These are phyloP conservation scores for Pichia nakasei DNA, from an alignment of 805 yeast genomes.

Conservation along the genomic window DNA sequence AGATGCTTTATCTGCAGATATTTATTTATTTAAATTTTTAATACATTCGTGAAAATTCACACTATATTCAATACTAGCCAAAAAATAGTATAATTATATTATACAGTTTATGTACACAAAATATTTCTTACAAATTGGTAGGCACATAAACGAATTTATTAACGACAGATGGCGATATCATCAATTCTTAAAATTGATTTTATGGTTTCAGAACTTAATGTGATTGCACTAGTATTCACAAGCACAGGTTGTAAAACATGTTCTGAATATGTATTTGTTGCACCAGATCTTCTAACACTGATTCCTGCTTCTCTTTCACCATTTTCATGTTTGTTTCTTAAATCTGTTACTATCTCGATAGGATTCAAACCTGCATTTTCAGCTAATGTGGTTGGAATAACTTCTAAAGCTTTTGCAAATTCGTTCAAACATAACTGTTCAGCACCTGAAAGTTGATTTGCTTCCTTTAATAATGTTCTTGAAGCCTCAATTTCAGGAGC, in stretches of 20 bases:
- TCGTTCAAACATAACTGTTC: conserved; percentile 89
- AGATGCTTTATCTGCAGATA: neutral
- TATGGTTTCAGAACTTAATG: conserved; percentile 93
- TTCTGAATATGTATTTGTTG: conserved; percentile 84
- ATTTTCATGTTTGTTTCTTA: conserved; percentile 80
- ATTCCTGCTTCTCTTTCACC: conserved; percentile 95
- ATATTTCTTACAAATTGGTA: too few relatives aligned
- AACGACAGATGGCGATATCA: conserved; percentile 90
- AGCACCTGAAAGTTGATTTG: conserved; percentile 68
- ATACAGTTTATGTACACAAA: too few relatives aligned
- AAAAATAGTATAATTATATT: too few relatives aligned
- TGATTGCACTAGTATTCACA: conserved; percentile 88
- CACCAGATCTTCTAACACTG: conserved; percentile 87
- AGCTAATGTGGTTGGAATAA: conserved; percentile 88
- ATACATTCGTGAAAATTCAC: neutral
- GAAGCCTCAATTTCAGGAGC: conserved; percentile 94
- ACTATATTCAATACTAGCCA: too few relatives aligned
- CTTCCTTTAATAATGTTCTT: conserved; percentile 60
- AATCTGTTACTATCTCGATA: conserved; percentile 83
- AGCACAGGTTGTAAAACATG: conserved; percentile 95
- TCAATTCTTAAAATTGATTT: conserved; percentile 94
- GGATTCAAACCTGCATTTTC: conserved; percentile 94
- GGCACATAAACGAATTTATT: conserved; percentile 6
- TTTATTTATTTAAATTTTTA: neutral
- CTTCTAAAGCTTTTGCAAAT: conserved; percentile 85